Conservation (phyloP, 805 yeast genomes). For the Maudiozyma barnettii region DNA sequence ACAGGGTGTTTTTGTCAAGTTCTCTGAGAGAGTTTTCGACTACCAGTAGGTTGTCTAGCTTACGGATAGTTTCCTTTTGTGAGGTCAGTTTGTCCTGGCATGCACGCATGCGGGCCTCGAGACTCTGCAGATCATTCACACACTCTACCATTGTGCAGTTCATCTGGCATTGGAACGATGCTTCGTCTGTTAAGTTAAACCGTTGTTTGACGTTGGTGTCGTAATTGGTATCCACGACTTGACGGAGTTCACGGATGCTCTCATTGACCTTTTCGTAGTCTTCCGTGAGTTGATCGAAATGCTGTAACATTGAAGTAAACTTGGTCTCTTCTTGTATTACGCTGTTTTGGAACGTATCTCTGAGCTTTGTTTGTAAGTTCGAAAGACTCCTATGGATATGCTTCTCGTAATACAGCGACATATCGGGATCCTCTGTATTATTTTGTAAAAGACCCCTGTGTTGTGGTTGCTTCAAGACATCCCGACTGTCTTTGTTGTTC, state of each 20-base stretch:
- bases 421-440: background rate
- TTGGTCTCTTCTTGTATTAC: constrained; percentile 20
- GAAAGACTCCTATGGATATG: constrained; percentile 16
- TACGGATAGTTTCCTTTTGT: constrained; percentile 21
- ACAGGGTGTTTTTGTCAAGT: constrained; percentile 1
- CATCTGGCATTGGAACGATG: constrained; percentile 19
- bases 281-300: constrained; percentile 16
- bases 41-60: constrained; percentile 17
- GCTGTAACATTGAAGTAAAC: constrained; percentile 18
- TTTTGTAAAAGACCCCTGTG: background rate
- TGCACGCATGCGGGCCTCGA: constrained; percentile 21
- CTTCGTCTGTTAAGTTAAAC: constrained; percentile 18
- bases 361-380: constrained; percentile 18
- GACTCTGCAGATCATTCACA: constrained; percentile 16
- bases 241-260: constrained; percentile 16
- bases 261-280: constrained; percentile 24
- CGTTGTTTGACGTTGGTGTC: constrained; percentile 22
- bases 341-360: constrained; percentile 11
- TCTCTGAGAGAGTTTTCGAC: constrained; percentile 3
- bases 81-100: constrained; percentile 13
- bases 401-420: constrained; percentile 7
- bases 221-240: constrained; percentile 21
- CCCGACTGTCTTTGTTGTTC: background rate
- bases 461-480: background rate
- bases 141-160: constrained; percentile 7